Percentiles rank a stretch among this genome's conserved stretches.
Evolutionary conservation across 805 yeast genomes (phyloP).

Genomic region (Nakazawaea holstii): DNA sequence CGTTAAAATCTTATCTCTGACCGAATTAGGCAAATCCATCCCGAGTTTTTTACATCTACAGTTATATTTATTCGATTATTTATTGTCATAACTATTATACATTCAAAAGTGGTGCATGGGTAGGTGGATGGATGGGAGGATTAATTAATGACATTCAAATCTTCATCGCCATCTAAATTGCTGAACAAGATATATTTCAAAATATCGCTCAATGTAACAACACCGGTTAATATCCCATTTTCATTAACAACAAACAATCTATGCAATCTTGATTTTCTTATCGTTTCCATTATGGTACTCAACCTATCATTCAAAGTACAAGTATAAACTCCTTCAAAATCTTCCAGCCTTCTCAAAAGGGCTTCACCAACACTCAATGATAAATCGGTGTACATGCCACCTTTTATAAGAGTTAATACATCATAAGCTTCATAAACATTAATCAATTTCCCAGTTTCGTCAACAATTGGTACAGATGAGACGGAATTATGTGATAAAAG

Average conservation of each 20-base stretch:
- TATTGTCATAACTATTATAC: no score
- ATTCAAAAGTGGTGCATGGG: no score
- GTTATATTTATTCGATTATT: no score
- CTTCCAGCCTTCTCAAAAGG: constrained; percentile 85
- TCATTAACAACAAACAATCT: constrained; percentile 89
- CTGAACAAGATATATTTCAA: constrained; percentile 75
- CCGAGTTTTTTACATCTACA: no score
- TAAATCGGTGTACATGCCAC: constrained; percentile 88
- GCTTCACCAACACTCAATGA: constrained; percentile 95
- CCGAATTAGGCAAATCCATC: no score
- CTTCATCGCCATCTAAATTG: constrained; percentile 5
- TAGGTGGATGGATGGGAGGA: no score
- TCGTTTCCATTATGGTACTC: constrained; percentile 87
- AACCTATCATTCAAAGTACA: constrained; percentile 85
- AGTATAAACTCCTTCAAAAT: constrained; percentile 96
- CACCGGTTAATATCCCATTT: constrained; percentile 71
- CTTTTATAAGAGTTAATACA: constrained; percentile 85
- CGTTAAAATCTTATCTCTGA: no score
- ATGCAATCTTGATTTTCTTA: constrained; percentile 85
- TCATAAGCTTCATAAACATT: constrained; percentile 97
- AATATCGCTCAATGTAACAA: constrained; percentile 88
- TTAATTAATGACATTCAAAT: background rate
- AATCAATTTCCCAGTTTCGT: constrained; percentile 59
- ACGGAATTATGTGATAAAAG: constrained; percentile 74
- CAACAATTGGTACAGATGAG: constrained; percentile 90